Percentiles rank a stretch among this genome's conserved stretches.
Evolutionary conservation across 306 rosid species (phyloP).

Genomic region (apple (Malus domestica)): DNA sequence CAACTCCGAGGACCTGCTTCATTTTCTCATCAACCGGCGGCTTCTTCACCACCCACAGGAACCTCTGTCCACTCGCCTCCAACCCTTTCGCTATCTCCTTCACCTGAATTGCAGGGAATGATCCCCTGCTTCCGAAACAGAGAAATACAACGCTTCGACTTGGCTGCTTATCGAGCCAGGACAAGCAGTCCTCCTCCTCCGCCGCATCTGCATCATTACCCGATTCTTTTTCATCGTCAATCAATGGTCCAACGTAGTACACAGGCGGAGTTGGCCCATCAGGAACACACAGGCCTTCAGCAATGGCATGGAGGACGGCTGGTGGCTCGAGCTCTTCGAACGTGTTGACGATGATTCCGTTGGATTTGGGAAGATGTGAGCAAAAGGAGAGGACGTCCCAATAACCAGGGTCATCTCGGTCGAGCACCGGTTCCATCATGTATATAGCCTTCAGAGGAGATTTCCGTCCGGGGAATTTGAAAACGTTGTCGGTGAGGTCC

Average conservation of each 20-base stretch:
- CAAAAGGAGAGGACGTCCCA: background rate
- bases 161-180: constrained; percentile 26
- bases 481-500: background rate
- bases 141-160: constrained; percentile 20
- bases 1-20: background rate
- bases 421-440: constrained; percentile 1
- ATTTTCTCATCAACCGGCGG: constrained; percentile 3
- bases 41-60: constrained; percentile 15
- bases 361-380: background rate
- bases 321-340: constrained; percentile 23
- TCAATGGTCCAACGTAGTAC: constrained; percentile 22
- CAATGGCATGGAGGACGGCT: background rate
- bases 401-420: constrained; percentile 6
- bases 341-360: constrained; percentile 19
- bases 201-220: background rate
- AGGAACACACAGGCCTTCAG: constrained; percentile 13
- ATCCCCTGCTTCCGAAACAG: constrained; percentile 28
- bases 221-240: background rate
- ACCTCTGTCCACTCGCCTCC: constrained; percentile 25
- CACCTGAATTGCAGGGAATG: constrained; percentile 5
- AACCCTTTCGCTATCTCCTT: constrained; percentile 24
- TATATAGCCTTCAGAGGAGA: background rate
- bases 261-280: constrained; percentile 17
- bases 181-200: constrained; percentile 8
- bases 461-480: constrained; percentile 7